Conservation (phyloP, 2,329 filamentous ascomycete species). For the Fusarium hostae region DNA sequence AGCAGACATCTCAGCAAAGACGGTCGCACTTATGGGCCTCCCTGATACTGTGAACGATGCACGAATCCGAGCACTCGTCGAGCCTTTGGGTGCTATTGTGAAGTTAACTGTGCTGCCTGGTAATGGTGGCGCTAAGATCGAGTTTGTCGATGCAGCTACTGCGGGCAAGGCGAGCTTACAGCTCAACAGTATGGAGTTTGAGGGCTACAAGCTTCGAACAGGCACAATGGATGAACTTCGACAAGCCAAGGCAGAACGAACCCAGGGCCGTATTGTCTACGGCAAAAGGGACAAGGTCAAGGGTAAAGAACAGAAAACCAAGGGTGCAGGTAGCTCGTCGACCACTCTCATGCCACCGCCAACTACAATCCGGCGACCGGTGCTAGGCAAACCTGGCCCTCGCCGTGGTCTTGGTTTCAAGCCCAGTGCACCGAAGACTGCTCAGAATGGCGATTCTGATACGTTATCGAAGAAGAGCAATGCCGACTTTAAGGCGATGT, state of each 20-base stretch:
- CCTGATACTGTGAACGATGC: constrained; percentile 94
- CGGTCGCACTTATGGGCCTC: constrained; percentile 83
- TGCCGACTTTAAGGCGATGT: constrained; percentile 68
- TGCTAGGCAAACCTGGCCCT: constrained; percentile 52
- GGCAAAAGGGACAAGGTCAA: constrained; percentile 43
- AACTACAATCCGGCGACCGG: constrained; percentile 55
- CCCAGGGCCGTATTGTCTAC: constrained; percentile 46
- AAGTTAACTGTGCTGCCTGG: constrained; percentile 84
- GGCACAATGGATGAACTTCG: constrained; percentile 67
- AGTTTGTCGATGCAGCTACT: constrained; percentile 76
- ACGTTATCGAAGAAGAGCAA: constrained; percentile 61
- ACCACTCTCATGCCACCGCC: constrained; percentile 58
- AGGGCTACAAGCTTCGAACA: constrained; percentile 63
- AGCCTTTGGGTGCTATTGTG: constrained; percentile 75
- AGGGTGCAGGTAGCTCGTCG: constrained; percentile 11
- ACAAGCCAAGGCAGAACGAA: constrained; percentile 58
- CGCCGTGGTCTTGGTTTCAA: constrained; percentile 60
- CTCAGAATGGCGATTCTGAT: constrained; percentile 37
- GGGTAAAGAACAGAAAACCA: constrained; percentile 44
- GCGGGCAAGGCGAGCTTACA: constrained; percentile 77
- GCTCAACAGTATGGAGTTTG: constrained; percentile 66
- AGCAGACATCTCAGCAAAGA: constrained; percentile 70
- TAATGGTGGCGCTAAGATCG: constrained; percentile 86
- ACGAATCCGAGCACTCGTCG: constrained; percentile 78
- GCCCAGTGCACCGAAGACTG: constrained; percentile 31